Base-by-base conservation (phyloP, 208 protist genomes). In the Trypanosoma mega region DNA sequence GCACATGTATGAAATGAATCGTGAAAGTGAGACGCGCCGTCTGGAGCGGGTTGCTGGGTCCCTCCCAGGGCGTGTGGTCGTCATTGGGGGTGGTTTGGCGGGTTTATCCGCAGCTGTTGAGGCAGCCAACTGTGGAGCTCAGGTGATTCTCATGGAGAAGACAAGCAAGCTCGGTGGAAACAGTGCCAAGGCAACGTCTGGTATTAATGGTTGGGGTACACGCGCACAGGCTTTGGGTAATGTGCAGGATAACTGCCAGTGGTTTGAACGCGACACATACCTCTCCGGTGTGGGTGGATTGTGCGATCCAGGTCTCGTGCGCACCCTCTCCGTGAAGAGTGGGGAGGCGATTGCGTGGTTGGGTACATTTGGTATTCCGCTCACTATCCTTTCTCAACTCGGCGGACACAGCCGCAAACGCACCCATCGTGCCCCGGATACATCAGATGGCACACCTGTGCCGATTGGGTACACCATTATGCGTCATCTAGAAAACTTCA, bases 121-220 rank as follows among this genome's bases (percentile, higher is more conserved):
- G 63, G 82, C 84, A 0, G 82, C 78, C 23, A 71, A 69, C 54
- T 87, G 78, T 45, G 94, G 92, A 21, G 95, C 89, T 1, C 76
- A 76, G 31, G 94, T 97, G 12, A 76, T 87, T 21, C 63, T 98
- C 16, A 56, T 98, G 20, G 97, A 98, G 52, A 98, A 97, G 78
- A 82, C 90, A 57, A 6, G 41, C 26, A 79, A 69, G 53, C 44
- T 97, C 11, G 97, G 97, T 24, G 97, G 97, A 54, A 98, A 98
- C 77, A 97, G 91, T 37, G 93, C 90, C 48, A 98, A 98, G 81
- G 97, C 97, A 8, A 97, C 90, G 7, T 98, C 93, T 23, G 97
- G 97, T 68, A 98, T 98, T 60, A 98, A 98, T 68, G 95, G 71
- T n/a, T 90, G 85, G 73, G 74, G 68, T 61, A 56, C 70, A 50